These are phyloP conservation scores for Fusarium paranaense DNA, from an alignment of 2,329 filamentous ascomycete genomes.

Conservation along the genomic window DNA sequence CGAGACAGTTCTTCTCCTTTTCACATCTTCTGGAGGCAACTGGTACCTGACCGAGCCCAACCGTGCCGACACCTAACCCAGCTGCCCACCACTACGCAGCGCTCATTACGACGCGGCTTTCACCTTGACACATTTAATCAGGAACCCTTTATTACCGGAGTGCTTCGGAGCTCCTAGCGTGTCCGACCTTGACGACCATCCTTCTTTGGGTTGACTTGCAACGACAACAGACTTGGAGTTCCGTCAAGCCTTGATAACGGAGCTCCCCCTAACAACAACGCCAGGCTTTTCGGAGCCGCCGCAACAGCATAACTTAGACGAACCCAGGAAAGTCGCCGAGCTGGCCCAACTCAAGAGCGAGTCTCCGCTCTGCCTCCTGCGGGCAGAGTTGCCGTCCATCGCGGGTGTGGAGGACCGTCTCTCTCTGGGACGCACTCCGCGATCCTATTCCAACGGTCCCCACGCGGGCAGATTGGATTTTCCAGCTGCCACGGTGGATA, in stretches of 20 bases:
- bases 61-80: conserved; percentile 44
- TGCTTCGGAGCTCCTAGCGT: background rate
- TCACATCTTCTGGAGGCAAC: conserved; percentile 33
- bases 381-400: conserved; percentile 53
- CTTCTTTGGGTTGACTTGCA: conserved; percentile 6
- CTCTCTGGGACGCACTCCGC: conserved; percentile 44
- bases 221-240: conserved; percentile 7
- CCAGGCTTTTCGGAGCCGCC: conserved; percentile 35
- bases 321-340: conserved; percentile 46
- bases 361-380: conserved; percentile 55
- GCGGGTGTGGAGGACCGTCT: conserved; percentile 44
- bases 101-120: conserved; percentile 31
- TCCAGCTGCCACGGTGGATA: conserved; percentile 86
- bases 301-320: conserved; percentile 24
- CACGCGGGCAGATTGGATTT: conserved; percentile 42
- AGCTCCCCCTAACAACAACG: conserved; percentile 24
- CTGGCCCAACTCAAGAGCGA: conserved; percentile 58
- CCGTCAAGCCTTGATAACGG: conserved; percentile 22
- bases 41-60: conserved; percentile 38
- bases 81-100: conserved; percentile 38
- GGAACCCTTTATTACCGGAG: conserved; percentile 9
- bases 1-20: conserved; percentile 46
- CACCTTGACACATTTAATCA: conserved; percentile 21
- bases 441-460: conserved; percentile 45
- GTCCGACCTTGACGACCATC: conserved; percentile 2